These are phyloP conservation scores for Botrytis fabae DNA, from an alignment of 2,329 filamentous ascomycete species.

Conservation along the genomic window DNA sequence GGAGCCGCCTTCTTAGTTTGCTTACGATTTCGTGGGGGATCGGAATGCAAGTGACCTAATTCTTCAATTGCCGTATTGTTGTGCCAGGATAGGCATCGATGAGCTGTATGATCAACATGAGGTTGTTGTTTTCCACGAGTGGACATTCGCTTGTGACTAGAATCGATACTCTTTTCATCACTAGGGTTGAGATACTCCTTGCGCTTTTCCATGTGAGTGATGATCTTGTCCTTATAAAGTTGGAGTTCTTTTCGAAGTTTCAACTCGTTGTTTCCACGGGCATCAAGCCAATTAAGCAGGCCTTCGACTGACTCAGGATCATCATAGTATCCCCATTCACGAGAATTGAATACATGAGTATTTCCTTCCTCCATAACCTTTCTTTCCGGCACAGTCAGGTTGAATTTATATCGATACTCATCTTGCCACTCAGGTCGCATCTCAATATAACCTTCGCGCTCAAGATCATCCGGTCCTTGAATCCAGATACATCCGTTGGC, in stretches of 20 bases:
- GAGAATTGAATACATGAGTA: constrained; percentile 73
- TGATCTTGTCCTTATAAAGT: constrained; percentile 72
- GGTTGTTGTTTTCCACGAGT: constrained; percentile 58
- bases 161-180: constrained; percentile 50
- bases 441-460: constrained; percentile 83
- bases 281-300: constrained; percentile 85
- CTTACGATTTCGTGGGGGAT: constrained; percentile 52
- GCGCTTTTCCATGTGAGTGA: constrained; percentile 77
- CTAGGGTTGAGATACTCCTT: constrained; percentile 65
- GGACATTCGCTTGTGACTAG: constrained; percentile 52
- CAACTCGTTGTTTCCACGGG: constrained; percentile 80
- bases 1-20: constrained; percentile 36
- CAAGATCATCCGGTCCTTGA: constrained; percentile 88
- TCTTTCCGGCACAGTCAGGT: constrained; percentile 80
- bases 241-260: constrained; percentile 86
- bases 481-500: constrained; percentile 96
- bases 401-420: constrained; percentile 74
- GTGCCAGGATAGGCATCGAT: constrained; percentile 64
- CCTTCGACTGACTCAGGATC: constrained; percentile 75
- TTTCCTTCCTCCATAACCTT: constrained; percentile 82
- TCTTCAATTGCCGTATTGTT: constrained; percentile 62
- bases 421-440: constrained; percentile 68
- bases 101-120: constrained; percentile 52
- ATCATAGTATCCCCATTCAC: constrained; percentile 90
- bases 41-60: constrained; percentile 59